phyloP scores from a whole-genome alignment of 2,329 filamentous ascomycete species.

The Sporothrix brunneoviolacea region DNA sequence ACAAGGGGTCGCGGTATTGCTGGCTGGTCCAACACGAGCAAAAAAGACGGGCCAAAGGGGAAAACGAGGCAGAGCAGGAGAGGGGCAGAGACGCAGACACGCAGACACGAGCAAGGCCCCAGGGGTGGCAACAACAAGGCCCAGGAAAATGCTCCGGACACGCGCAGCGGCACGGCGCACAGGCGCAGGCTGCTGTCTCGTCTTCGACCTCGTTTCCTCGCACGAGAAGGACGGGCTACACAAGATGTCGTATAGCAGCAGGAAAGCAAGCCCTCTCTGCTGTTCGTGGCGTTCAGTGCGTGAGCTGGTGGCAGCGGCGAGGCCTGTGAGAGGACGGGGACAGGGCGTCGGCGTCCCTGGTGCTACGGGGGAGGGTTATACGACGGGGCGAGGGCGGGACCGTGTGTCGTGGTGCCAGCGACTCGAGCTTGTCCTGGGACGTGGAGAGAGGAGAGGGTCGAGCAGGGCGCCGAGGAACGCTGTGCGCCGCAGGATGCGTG shows the following conservation, averaged over 20 bases:
- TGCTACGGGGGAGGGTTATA: background rate
- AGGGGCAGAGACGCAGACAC: background rate
- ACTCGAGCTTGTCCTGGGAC: background rate
- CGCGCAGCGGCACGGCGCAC: constrained; percentile 7
- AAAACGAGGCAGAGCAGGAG: constrained; percentile 1
- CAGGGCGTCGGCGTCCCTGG: background rate
- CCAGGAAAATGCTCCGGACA: background rate
- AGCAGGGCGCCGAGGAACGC: background rate
- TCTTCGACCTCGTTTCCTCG: background rate
- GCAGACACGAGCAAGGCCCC: too few species aligned
- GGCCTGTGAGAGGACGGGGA: background rate
- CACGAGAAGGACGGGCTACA: constrained; percentile 7
- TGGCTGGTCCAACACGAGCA: too few species aligned
- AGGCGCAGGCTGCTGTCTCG: background rate
- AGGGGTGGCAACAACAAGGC: background rate
- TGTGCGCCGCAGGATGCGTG: too few species aligned
- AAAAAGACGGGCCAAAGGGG: background rate
- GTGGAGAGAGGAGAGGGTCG: background rate
- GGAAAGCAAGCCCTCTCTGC: constrained; percentile 1
- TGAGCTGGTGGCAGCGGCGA: background rate
- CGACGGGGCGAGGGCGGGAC: background rate
- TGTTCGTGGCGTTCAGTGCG: constrained; percentile 1
- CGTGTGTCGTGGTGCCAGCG: constrained; percentile 3
- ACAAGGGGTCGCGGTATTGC: constrained; percentile 2
- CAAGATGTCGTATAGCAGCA: constrained; percentile 7